Evolutionary conservation across 78 protist species (phyloP).

Genomic region (Speleostelium caveatum): DNA sequence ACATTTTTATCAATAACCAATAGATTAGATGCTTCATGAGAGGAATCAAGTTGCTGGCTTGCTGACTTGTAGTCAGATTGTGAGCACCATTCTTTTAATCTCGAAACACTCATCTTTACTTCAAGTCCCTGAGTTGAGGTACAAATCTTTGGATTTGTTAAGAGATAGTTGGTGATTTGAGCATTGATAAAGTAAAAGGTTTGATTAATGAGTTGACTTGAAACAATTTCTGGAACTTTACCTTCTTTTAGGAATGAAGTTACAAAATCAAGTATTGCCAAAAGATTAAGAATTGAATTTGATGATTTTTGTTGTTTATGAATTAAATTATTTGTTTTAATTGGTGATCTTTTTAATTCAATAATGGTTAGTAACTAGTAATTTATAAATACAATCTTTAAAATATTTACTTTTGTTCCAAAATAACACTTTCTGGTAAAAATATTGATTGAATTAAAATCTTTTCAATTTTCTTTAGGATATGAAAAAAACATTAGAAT

Average conservation of each 20-base stretch:
- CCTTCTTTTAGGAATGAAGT: conserved; percentile 37
- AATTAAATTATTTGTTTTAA: neutral
- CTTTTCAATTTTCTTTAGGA: conserved; percentile 71
- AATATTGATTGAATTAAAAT: conserved; percentile 37
- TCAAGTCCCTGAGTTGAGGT: conserved; percentile 48
- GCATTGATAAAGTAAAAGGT: conserved; percentile 63
- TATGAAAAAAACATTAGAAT: no score
- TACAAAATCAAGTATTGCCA: conserved; percentile 7
- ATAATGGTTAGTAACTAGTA: no score
- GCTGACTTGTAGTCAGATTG: conserved; percentile 18
- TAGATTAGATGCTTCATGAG: conserved; percentile 67
- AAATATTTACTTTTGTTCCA: conserved; percentile 29
- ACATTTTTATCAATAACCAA: conserved; percentile 74
- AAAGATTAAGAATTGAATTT: neutral
- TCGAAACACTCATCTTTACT: conserved; percentile 67
- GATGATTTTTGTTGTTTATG: neutral
- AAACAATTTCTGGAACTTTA: conserved; percentile 28
- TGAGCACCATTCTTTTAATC: conserved; percentile 79
- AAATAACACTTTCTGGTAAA: conserved; percentile 42
- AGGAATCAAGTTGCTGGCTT: conserved; percentile 64
- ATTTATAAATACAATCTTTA: no score
- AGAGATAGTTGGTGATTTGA: conserved; percentile 57
- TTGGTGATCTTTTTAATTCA: neutral
- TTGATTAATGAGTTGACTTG: conserved; percentile 65
- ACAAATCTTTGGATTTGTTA: conserved; percentile 39